phyloP scores from a whole-genome alignment of 2,329 filamentous ascomycete species.

The Pyrenochaeta sp. region DNA sequence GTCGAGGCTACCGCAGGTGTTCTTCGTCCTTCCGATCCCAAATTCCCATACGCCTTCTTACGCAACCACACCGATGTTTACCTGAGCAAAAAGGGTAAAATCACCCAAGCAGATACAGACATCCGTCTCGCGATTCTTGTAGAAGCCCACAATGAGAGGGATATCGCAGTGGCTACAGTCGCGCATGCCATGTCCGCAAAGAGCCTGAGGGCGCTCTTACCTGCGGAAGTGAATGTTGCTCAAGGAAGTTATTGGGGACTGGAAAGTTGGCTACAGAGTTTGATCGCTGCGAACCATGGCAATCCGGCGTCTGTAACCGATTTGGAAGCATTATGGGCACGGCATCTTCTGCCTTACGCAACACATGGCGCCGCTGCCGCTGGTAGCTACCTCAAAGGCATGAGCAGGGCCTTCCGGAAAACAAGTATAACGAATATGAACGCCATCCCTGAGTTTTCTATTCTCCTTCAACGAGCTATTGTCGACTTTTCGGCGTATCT shows the following conservation, averaged over 20 bases:
- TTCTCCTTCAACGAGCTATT: constrained; percentile 27
- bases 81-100: constrained; percentile 41
- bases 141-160: constrained; percentile 23
- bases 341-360: constrained; percentile 30
- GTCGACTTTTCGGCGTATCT: constrained; percentile 29
- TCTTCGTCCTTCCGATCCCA: constrained; percentile 31
- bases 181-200: constrained; percentile 37
- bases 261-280: constrained; percentile 33
- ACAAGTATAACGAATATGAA: constrained; percentile 21
- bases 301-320: constrained; percentile 31
- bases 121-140: constrained; percentile 30
- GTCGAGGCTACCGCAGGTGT: constrained; percentile 31
- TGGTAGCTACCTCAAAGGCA: constrained; percentile 31
- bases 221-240: constrained; percentile 32
- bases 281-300: constrained; percentile 37
- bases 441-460: constrained; percentile 29
- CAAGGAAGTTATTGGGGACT: constrained; percentile 39
- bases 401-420: constrained; percentile 24
- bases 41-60: constrained; percentile 32
- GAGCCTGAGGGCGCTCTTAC: constrained; percentile 29
- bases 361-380: constrained; percentile 30
- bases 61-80: constrained; percentile 36
- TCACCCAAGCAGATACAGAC: constrained; percentile 30
- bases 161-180: constrained; percentile 40
- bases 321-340: constrained; percentile 39